Base-by-base conservation (phyloP, 2,329 filamentous ascomycete species). In the Coleophoma crateriformis region DNA sequence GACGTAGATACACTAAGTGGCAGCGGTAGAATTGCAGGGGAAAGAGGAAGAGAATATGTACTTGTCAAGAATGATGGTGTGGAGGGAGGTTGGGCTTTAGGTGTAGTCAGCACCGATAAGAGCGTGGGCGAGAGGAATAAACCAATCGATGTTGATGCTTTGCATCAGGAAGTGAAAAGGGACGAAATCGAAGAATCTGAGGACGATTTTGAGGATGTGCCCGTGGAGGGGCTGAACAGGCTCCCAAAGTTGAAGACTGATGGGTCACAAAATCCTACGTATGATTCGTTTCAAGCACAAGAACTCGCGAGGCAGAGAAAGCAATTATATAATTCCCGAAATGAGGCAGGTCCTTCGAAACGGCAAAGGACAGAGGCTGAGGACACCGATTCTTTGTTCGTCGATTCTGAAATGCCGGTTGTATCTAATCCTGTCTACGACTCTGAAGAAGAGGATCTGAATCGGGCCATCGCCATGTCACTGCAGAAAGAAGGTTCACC, bases 61-160 rank as follows among this genome's bases (percentile, higher is more conserved):
- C 73, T 99, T 4, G 91, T 99, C 37, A 95, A 94, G 69, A 97
- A 97, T 60, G 90, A 95, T 41, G 89, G 90, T 0, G 90, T 90
- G 1, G 92, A 97, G 65, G 94, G 94, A 42, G 94, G 94, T 5
- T 99, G 91, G 90, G 92, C 92, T 0, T 72, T 99, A 6, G 94
- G 94, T 47, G 94, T 99, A 22, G 91, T 99, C 19, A 90, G 86
- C 54, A 89, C 84, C 53, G 86, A 89, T 52, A 95, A 88, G 56
- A 82, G 94, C 46, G 78, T 85, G 40, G 90, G 89, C 3, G 79
- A 88, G 54, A 81, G 82, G 27, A 85, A 91, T 54, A 95, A 90
- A 64, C 92, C 94, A 0, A 97, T 99, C 52, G 90, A 97, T 64
- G 81, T 99, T 15, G 94, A 99, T 64, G 80, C 73, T 48, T 76